Percentiles rank a stretch among this genome's conserved stretches.
Conservation (phyloP, 257 asterid genomes). For the Rauvolfia tetraphylla region DNA sequence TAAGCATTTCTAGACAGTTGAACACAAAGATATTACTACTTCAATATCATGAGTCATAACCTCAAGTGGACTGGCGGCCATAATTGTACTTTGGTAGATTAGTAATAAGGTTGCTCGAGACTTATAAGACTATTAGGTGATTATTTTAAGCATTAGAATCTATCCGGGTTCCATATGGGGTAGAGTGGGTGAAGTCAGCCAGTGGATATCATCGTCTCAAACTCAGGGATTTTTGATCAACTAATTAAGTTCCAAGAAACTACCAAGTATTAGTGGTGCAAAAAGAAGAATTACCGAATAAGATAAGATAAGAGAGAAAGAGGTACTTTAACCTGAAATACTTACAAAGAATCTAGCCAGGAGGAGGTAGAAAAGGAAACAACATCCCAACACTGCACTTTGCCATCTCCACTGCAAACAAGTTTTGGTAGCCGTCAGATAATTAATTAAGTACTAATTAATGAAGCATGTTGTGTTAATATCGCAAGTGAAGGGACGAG, state of each 20-base stretch:
- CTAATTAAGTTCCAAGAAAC: not conserved
- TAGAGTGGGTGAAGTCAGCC: not conserved
- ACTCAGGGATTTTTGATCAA: not conserved
- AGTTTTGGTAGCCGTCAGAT: not conserved
- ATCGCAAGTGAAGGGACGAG: not conserved
- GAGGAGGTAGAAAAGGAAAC: conserved; percentile 84
- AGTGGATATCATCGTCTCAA: not conserved
- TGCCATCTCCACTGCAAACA: conserved; percentile 98
- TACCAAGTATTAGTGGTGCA: not conserved
- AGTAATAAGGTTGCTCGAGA: no score
- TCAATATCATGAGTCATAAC: no score
- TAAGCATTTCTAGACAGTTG: not conserved
- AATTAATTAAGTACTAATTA: not conserved
- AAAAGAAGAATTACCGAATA: not conserved
- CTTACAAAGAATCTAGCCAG: conserved; percentile 79
- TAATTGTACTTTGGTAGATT: no score
- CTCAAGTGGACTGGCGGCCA: no score
- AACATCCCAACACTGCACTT: conserved; percentile 80
- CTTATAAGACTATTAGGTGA: no score
- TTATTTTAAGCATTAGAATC: not conserved
- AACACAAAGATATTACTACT: no score
- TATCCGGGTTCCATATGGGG: not conserved
- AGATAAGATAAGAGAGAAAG: not conserved
- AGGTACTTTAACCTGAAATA: not conserved
- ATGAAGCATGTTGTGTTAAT: not conserved